Percentiles rank a stretch among this genome's conserved stretches.
These are phyloP conservation scores for Nelumbo lutea DNA, from an alignment of 164 flowering plant genomes.

Conservation along the genomic window DNA sequence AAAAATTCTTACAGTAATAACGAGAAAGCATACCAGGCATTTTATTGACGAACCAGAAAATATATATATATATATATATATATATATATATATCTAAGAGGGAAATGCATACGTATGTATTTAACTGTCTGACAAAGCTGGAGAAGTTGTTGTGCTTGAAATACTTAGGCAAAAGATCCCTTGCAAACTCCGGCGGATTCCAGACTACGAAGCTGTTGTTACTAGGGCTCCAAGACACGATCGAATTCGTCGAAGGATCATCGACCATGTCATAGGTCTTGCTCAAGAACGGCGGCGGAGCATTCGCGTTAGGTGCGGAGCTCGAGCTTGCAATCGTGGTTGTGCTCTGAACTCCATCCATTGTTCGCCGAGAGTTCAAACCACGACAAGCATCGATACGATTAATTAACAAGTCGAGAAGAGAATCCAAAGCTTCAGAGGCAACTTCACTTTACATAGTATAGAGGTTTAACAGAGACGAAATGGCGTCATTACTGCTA, in stretches of 20 bases:
- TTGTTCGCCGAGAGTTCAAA: background rate
- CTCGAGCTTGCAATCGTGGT: background rate
- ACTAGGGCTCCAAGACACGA: constrained; percentile 55
- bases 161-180: constrained; percentile 56
- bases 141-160: constrained; percentile 76
- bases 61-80: too few species aligned
- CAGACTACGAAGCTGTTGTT: constrained; percentile 64
- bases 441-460: background rate
- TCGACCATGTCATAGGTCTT: constrained; percentile 75
- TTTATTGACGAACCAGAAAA: too few species aligned
- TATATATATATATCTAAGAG: too few species aligned
- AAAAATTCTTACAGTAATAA: too few species aligned
- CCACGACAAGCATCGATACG: background rate
- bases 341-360: background rate
- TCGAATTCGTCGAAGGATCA: constrained; percentile 49
- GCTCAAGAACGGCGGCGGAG: constrained; percentile 66
- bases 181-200: constrained; percentile 61
- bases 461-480: background rate
- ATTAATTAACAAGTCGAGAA: background rate
- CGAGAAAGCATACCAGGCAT: too few species aligned
- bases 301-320: constrained; percentile 21
- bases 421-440: too few species aligned
- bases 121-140: constrained; percentile 65
- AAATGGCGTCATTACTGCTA: background rate
- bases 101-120: constrained; percentile 47